A percentile compares a stretch with the other conserved stretches of the same genome.
Evolutionary conservation across 352 stramenopile species (phyloP).

Genomic region (Phytopythium aichiense): DNA sequence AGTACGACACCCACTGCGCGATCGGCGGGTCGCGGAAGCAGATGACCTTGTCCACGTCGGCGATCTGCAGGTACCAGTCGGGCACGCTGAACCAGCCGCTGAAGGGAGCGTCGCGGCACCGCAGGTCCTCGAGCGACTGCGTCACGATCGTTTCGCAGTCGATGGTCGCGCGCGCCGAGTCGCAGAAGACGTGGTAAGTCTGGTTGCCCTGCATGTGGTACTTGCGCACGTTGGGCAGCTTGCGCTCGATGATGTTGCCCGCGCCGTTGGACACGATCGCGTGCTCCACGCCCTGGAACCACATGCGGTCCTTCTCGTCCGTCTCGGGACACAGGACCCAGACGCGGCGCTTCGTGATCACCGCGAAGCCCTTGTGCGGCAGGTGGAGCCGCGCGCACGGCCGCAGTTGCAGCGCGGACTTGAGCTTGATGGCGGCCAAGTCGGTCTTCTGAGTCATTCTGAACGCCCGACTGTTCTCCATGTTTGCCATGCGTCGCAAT

Average conservation of each 20-base stretch:
- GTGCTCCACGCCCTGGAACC: conserved; percentile 79
- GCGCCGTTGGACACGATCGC: conserved; percentile 70
- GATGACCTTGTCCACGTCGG: conserved; percentile 58
- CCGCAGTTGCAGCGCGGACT: conserved; percentile 80
- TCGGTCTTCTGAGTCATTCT: too few relatives aligned
- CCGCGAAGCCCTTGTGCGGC: conserved; percentile 77
- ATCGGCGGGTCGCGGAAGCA: conserved; percentile 80
- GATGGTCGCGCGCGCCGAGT: conserved; percentile 41
- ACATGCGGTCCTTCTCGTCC: conserved; percentile 84
- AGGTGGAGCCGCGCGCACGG: conserved; percentile 76
- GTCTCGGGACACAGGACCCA: conserved; percentile 85
- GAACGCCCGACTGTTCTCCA: too few relatives aligned
- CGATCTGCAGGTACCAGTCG: conserved; percentile 67
- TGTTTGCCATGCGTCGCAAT: too few relatives aligned
- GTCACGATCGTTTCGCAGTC: conserved; percentile 60
- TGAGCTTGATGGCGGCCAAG: conserved; percentile 78
- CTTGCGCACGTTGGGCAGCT: conserved; percentile 84
- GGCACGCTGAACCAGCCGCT: conserved; percentile 66
- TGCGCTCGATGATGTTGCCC: conserved; percentile 84
- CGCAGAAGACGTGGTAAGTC: conserved; percentile 77
- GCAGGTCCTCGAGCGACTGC: conserved; percentile 50
- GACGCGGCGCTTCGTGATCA: conserved; percentile 81
- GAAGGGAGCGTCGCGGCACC: conserved; percentile 42
- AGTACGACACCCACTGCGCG: conserved; percentile 80
- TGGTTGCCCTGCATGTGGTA: conserved; percentile 86